Conservation (phyloP, 257 asterid genomes). For the Verbascum thapsus region DNA sequence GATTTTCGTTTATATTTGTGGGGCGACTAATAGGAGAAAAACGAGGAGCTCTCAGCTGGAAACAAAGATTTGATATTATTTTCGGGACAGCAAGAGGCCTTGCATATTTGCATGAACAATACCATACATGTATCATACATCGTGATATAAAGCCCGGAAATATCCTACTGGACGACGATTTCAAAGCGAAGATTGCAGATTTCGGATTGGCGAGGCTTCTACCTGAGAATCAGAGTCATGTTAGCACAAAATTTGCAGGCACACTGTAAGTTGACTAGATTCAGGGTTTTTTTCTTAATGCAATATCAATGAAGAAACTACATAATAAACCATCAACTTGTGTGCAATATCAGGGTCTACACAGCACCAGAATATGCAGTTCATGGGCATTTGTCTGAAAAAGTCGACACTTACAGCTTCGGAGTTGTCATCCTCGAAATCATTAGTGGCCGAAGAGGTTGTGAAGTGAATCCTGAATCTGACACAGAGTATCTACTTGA, state of each 20-base stretch:
- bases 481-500: slow-evolving; percentile 67
- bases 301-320: too few species aligned
- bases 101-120: slow-evolving; percentile 77
- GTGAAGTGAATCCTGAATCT: slow-evolving; percentile 49
- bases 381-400: slow-evolving; percentile 82
- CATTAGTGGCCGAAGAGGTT: slow-evolving; percentile 67
- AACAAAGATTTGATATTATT: slow-evolving; percentile 67
- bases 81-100: slow-evolving; percentile 79
- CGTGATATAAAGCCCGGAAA: slow-evolving; percentile 80
- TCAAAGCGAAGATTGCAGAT: slow-evolving; percentile 74
- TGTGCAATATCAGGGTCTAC: slow-evolving; percentile 57
- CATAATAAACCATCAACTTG: not conserved
- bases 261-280: slow-evolving; percentile 57
- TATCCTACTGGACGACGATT: slow-evolving; percentile 64
- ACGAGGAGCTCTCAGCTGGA: slow-evolving; percentile 69
- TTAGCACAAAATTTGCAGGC: slow-evolving; percentile 89
- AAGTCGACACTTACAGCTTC: slow-evolving; percentile 79
- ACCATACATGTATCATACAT: slow-evolving; percentile 70
- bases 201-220: slow-evolving; percentile 80
- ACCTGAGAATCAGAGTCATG: slow-evolving; percentile 73
- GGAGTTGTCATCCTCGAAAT: slow-evolving; percentile 74
- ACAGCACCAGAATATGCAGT: slow-evolving; percentile 88
- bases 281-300: not conserved
- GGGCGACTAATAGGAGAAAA: slow-evolving; percentile 51
- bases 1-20: not conserved